phyloP scores from a whole-genome alignment of 345 rosid species.

The Aurinia saxatilis region DNA sequence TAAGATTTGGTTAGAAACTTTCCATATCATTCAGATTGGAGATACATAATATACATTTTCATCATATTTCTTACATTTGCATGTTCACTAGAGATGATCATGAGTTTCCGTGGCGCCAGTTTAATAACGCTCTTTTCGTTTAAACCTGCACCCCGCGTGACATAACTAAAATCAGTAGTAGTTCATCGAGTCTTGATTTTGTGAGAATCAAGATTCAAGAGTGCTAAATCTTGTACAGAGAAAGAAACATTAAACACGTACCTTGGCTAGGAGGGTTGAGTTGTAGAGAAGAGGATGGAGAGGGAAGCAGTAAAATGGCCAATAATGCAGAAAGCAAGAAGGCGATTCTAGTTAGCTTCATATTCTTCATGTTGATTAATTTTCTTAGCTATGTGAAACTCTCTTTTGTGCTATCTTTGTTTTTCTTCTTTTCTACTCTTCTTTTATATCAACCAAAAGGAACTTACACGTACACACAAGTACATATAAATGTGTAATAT shows the following conservation, averaged over 20 bases:
- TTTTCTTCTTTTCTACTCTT: conserved; percentile 7
- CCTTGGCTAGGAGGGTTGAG: conserved; percentile 18
- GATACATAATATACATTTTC: neutral
- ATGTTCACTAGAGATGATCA: conserved; percentile 20
- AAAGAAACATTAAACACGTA: conserved; percentile 1
- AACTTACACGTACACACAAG: neutral
- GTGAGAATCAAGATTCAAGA: too few species aligned
- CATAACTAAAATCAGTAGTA: neutral
- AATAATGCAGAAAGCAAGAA: conserved; percentile 18
- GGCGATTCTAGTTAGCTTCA: conserved; percentile 17
- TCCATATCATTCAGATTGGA: neutral
- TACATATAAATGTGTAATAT: neutral
- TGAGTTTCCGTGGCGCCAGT: conserved; percentile 12
- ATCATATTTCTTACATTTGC: conserved; percentile 15
- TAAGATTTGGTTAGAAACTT: conserved; percentile 3
- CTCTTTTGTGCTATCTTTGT: conserved; percentile 2
- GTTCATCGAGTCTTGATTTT: neutral
- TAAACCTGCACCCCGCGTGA: neutral
- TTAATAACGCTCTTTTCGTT: neutral
- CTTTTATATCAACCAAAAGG: conserved; percentile 19
- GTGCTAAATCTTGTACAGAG: too few species aligned
- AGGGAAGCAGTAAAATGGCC: conserved; percentile 4
- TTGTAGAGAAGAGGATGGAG: conserved; percentile 17
- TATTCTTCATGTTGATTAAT: neutral
- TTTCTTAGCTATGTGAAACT: neutral